Evolutionary conservation across 371 early-diverging fungal genomes (phyloP), one percentile per base, ranked within the genome.

Genomic region (Cokeromyces recurvatus): DNA sequence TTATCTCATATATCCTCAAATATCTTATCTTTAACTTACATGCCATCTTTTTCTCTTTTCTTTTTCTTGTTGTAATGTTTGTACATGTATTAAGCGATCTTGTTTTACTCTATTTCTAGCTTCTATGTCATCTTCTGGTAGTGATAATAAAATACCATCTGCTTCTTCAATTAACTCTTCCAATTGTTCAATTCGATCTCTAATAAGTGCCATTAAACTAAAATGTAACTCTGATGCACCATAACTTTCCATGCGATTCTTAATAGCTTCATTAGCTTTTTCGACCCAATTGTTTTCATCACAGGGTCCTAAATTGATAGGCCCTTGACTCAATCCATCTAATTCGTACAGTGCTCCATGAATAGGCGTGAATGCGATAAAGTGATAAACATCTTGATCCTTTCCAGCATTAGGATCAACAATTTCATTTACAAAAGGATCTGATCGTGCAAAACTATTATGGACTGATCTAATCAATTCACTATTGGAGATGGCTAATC

Each of bases 361-460:
- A 16, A 87, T 69, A 4, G 93, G 93, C 15, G 93, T 71, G 43
- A 89, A 95, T 15, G 86, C 79, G 47, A 94, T 82, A 57, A 94
- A 95, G 54, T 95, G 96, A 51, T 88, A 95, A 9, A 84, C 51
- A 44, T 91, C 94, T 32, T 91, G 92, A 31, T 83, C 80, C 39
- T 86, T 84, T 9, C 66, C 68, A 5, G 78, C 77, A 24, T 55
- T 47, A 2, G 77, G 70, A 38, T 81, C 77, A 11, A 64, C 54
- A 57, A 74, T 73, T 48, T 89, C 91, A 42, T 84, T 82, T 22
- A 85, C 73, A 55, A 90, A 89, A 3, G 87, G 78, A 54, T 89
- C 87, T 1, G 84, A 74, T 23, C 90, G 71, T 14, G 88, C 79
- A 73, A 94, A 94, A 15, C 85, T 83, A 55, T 94, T 94, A 68